A percentile compares a stretch with the other conserved stretches of the same genome.
phyloP scores from a whole-genome alignment of 306 rosid genomes.

The Acacia crassicarpa region DNA sequence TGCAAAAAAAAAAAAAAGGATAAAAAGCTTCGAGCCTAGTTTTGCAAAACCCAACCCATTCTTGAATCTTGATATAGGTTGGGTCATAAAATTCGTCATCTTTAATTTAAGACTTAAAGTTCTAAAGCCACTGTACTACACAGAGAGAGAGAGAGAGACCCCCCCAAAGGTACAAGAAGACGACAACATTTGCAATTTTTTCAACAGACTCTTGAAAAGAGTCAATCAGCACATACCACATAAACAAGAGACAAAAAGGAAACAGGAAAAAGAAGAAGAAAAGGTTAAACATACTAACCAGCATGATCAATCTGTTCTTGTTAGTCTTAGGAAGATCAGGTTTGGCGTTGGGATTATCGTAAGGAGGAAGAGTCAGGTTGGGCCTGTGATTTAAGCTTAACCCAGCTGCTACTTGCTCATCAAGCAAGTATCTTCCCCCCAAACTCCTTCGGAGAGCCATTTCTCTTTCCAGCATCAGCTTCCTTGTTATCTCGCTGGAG shows the following conservation, averaged over 20 bases:
- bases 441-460: constrained; percentile 28
- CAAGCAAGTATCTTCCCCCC: neutral
- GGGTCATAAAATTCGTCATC: no score
- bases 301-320: constrained; percentile 37
- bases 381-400: constrained; percentile 13
- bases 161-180: neutral
- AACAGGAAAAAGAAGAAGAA: no score
- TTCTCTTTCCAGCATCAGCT: constrained; percentile 40
- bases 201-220: no score
- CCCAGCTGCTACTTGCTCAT: neutral
- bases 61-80: no score
- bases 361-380: neutral
- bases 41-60: no score
- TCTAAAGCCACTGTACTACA: neutral
- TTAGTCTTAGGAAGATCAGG: neutral
- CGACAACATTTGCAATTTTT: constrained; percentile 3
- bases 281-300: constrained; percentile 41
- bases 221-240: neutral
- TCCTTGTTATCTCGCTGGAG: constrained; percentile 30
- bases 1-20: neutral
- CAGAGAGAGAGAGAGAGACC: no score
- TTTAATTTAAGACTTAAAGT: no score
- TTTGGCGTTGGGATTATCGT: neutral
- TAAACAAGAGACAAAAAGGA: neutral
- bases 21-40: no score